Base-by-base conservation (phyloP, 83 land plant species). In the Thuja plicata region DNA sequence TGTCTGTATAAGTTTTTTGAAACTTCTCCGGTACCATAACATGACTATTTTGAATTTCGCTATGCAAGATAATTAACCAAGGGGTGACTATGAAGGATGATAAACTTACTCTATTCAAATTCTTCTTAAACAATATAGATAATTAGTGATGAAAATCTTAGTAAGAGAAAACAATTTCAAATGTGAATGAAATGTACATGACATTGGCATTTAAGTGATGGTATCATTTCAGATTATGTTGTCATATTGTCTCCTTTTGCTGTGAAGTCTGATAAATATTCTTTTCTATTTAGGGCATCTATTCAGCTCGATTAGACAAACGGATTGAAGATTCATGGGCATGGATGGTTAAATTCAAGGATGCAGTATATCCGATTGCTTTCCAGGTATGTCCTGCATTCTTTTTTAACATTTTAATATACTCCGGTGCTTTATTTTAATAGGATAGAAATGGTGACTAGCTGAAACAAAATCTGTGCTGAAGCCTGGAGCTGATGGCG, bases 401-500 rank as follows among this genome's bases (percentile, higher is more conserved):
- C 52, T 19, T 55, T 15, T 50, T 11, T 10, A 57, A 57, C 17
- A 13, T 55, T n/a, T 19, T 76, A 48, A 24, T 89, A n/a, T 88
- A 73, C 32, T 55, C 40, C 30, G 41, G 43, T 13, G 57, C 0
- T 43, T 78, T 17, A 57, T 37, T 88, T 17, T 40, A 9, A 55
- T 46, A 30, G 80, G 73, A 45, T 8, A 10, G 5, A 46, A n/a
- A 57, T 55, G 60, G 45, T 89, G 66, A 57, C 30, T 87, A 41
- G 10, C 87, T 88, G 90, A 50, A 89, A 45, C 90, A 27, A 17
- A 76, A 9, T 27, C 16, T 89, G 19, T 91, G 79, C 40, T 57
- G 86, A 88, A 98, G 99, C 95, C 93, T 83, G 97, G 94, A 84
- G 92, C 91, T 91, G 98, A 96, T 93, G 99, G 99, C 21, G 92